Evolutionary conservation across 768 basidiomycete genomes (phyloP), one percentile per base, ranked within the genome.

Genomic region (Mycena kentingensis): DNA sequence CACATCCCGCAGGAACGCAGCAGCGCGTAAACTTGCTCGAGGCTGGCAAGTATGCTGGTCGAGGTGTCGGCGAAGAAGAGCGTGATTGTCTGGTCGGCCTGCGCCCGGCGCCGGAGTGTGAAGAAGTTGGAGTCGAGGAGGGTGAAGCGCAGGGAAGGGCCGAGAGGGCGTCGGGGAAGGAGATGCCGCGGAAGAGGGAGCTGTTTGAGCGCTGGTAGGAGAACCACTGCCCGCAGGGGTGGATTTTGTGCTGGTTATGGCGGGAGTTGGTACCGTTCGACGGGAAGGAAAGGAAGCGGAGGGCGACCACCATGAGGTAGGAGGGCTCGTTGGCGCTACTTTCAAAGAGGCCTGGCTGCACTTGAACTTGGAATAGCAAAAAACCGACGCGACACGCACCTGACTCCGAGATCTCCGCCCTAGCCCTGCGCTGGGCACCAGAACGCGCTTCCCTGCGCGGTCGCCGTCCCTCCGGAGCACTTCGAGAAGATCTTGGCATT

Each of bases 31-130:
- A 89, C 84, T 25, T 84, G 81, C 49, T 77, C 73, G 50, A 88
- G 71, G 13, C 80, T 81, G 0, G 73, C 64, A 35, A 82, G 66
- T 19, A 80, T 71, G 57, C 82, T 80, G 52, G 77, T 65, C 4
- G 82, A 81, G 5, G 82, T 84, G 67, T 84, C 82, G 63, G 84
- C 81, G 71, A 84, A 87, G 68, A 83, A 87, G 13, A 84, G 71
- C 22, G 83, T 87, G 11, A 57, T 19, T 37, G 60, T 57, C 21
- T 55, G 24, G 21, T 29, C 24, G 38, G 44, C 32, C 3, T 52
- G n/a, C 5, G 50, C 19, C 32, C 68, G 65, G 7, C 64, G 51
- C 6, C 22, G 51, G 11, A 79, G 49, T 13, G 67, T 69, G 29
- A 85, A 67, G 57, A 88, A 89, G 61, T 89, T 84, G n/a, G 71